Conservation (phyloP, 2,329 filamentous ascomycete species). For the Pseudomassariella vexata region DNA sequence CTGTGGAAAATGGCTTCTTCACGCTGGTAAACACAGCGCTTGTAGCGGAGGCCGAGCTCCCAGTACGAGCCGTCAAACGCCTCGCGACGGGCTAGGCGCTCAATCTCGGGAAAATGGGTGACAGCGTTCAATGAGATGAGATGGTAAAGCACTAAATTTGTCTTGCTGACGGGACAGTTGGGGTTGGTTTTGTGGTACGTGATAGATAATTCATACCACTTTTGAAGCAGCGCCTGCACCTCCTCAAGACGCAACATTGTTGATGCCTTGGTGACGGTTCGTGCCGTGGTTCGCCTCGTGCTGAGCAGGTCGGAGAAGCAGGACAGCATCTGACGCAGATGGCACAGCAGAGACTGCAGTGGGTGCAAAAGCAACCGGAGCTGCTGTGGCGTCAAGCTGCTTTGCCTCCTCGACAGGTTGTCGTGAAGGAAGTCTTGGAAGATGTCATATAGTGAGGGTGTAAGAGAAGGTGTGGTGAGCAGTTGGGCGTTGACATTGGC, state of each 20-base stretch:
- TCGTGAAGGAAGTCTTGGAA: conserved; percentile 65
- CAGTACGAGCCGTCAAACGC: conserved; percentile 49
- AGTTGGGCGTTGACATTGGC: conserved; percentile 44
- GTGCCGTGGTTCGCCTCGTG: conserved; percentile 31
- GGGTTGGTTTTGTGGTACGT: conserved; percentile 49
- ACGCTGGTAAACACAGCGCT: conserved; percentile 56
- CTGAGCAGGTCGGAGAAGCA: conserved; percentile 55
- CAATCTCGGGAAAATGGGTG: conserved; percentile 62
- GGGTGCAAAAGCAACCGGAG: conserved; percentile 64
- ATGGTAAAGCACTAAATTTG: conserved; percentile 64
- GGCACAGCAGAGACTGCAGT: conserved; percentile 58
- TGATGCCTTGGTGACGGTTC: conserved; percentile 51
- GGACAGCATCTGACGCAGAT: conserved; percentile 58
- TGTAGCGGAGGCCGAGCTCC: conserved; percentile 49
- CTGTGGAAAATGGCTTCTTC: conserved; percentile 62
- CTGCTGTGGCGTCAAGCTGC: conserved; percentile 43
- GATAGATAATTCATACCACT: conserved; percentile 63
- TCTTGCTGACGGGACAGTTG: conserved; percentile 53
- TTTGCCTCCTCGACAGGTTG: conserved; percentile 46
- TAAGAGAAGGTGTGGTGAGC: conserved; percentile 43
- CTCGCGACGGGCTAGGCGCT: conserved; percentile 59
- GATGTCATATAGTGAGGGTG: conserved; percentile 56
- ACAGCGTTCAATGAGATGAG: conserved; percentile 64
- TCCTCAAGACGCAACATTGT: conserved; percentile 58
- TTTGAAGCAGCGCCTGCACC: conserved; percentile 56